Evolutionary conservation across 768 basidiomycete genomes (phyloP).

Genomic region (Cubamyces lactineus): DNA sequence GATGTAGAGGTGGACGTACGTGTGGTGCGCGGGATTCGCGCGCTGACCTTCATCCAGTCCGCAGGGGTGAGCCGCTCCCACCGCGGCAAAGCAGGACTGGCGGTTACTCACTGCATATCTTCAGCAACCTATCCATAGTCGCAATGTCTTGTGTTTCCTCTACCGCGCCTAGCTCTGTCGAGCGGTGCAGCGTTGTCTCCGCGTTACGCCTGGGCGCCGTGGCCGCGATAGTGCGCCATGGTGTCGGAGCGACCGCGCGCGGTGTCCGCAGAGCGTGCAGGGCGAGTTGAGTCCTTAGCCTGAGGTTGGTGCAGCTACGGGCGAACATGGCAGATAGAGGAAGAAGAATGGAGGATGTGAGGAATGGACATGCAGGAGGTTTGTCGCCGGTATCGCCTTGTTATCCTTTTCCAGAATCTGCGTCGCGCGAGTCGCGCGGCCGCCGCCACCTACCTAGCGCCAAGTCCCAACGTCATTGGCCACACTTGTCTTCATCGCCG

Average conservation of each 20-base stretch:
- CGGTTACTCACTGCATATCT: constrained; percentile 54
- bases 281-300: constrained; percentile 4
- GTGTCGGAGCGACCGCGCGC: background rate
- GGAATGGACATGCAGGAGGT: background rate
- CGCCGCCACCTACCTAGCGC: background rate
- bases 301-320: constrained; percentile 3
- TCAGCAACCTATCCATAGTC: constrained; percentile 59
- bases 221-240: constrained; percentile 13
- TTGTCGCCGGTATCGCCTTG: background rate
- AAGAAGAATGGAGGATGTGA: background rate
- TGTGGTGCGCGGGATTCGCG: constrained; percentile 24
- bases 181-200: constrained; percentile 19
- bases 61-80: background rate
- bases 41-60: constrained; percentile 14
- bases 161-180: constrained; percentile 30
- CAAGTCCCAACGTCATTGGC: too few relatives aligned
- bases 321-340: background rate
- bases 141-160: constrained; percentile 63
- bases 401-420: background rate
- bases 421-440: background rate
- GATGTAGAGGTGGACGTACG: constrained; percentile 14
- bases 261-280: background rate
- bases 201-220: constrained; percentile 20
- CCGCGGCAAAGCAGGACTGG: constrained; percentile 5
- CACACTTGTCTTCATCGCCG: too few relatives aligned